These are phyloP conservation scores for Iris pallida DNA, from an alignment of 116 monocot species.

Conservation along the genomic window DNA sequence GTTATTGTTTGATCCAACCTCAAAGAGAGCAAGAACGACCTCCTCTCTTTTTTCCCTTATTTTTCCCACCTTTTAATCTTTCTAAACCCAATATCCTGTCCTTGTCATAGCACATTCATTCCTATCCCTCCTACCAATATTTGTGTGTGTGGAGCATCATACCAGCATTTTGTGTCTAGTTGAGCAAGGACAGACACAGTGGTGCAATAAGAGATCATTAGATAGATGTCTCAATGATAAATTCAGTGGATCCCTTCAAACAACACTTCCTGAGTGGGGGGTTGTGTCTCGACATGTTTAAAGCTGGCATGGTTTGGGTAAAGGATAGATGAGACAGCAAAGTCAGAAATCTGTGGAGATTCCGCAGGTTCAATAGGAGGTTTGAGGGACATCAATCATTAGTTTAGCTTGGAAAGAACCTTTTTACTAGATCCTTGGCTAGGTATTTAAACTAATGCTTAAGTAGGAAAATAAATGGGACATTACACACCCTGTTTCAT, in stretches of 20 bases:
- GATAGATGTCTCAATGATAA: slow-evolving; percentile 6
- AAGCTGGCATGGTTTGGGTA: slow-evolving; percentile 6
- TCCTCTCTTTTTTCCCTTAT: background rate
- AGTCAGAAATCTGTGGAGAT: slow-evolving; percentile 7
- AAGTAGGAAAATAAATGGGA: too few species aligned
- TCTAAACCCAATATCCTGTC: slow-evolving; percentile 11
- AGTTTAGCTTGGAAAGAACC: background rate
- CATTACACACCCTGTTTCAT: too few species aligned
- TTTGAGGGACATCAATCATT: slow-evolving; percentile 10
- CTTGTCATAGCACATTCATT: slow-evolving; percentile 1
- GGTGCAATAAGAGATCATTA: background rate
- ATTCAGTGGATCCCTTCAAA: background rate
- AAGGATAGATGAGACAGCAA: slow-evolving; percentile 17
- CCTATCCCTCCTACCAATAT: background rate
- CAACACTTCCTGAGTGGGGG: background rate
- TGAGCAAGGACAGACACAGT: background rate
- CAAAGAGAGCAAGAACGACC: background rate
- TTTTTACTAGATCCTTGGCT: too few species aligned
- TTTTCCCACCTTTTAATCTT: background rate
- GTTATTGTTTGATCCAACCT: background rate
- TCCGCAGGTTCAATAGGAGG: slow-evolving; percentile 12
- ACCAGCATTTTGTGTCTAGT: too few species aligned
- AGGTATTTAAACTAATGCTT: too few species aligned
- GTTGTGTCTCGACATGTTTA: background rate
- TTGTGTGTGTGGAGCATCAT: background rate